A percentile compares a stretch with the other conserved stretches of the same genome.
These are phyloP conservation scores for Histomonas meleagridis DNA, from an alignment of 208 protist species.

Conservation along the genomic window DNA sequence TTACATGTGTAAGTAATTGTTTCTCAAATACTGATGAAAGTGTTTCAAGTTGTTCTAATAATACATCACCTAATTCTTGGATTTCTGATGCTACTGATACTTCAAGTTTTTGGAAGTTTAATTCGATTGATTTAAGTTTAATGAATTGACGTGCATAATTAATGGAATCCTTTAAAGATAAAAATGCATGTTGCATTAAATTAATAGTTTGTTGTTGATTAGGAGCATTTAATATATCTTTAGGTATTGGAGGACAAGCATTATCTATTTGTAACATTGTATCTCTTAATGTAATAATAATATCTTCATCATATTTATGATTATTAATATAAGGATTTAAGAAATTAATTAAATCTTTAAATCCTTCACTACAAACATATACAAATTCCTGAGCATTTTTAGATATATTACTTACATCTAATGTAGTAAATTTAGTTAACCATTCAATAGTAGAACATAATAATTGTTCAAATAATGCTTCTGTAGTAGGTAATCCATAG, in stretches of 20 bases:
- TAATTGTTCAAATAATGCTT: not conserved
- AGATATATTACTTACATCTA: not conserved
- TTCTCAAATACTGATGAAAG: not conserved
- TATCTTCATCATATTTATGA: not conserved
- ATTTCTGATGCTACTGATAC: not conserved
- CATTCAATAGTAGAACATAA: not conserved
- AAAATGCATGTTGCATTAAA: not conserved
- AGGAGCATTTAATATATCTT: not conserved
- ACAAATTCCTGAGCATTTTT: not conserved
- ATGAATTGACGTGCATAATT: not conserved
- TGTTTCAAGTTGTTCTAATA: not conserved
- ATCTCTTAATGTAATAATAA: not conserved
- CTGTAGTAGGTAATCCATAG: not conserved
- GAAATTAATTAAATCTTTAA: not conserved
- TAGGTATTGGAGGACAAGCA: not conserved
- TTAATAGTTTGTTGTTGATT: too few relatives aligned
- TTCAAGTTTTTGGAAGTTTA: not conserved
- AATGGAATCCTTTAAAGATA: not conserved
- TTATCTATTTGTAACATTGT: not conserved
- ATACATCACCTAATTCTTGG: not conserved
- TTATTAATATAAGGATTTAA: not conserved
- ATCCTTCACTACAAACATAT: not conserved
- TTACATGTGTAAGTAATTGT: not conserved
- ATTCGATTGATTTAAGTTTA: not conserved
- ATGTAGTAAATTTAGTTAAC: not conserved